Conservation (phyloP, 306 rosid species). For the Medicago truncatula region DNA sequence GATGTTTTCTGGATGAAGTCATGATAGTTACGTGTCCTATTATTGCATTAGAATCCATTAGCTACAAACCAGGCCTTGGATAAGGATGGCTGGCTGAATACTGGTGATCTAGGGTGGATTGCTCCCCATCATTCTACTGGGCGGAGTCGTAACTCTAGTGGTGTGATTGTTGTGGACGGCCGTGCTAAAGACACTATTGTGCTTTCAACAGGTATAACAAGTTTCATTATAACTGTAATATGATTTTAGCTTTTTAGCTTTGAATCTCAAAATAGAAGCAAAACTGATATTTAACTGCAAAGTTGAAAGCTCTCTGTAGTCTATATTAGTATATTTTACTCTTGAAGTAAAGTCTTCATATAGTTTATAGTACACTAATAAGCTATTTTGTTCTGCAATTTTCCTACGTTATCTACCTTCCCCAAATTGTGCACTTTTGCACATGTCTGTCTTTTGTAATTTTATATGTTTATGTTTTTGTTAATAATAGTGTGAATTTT, state of each 20-base stretch:
- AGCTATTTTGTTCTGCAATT: background rate
- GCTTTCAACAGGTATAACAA: slow-evolving; percentile 72
- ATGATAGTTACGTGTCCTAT: slow-evolving; percentile 33
- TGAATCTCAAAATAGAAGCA: slow-evolving; percentile 24
- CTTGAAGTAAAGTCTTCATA: slow-evolving; percentile 12
- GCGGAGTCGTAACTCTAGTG: slow-evolving; percentile 71
- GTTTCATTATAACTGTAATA: slow-evolving; percentile 10
- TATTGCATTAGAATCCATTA: slow-evolving; percentile 62
- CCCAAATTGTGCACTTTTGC: background rate
- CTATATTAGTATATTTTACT: slow-evolving; percentile 5
- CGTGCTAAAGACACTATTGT: slow-evolving; percentile 95
- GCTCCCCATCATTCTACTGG: slow-evolving; percentile 81
- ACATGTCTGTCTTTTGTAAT: too few relatives aligned
- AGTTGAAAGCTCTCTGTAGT: background rate
- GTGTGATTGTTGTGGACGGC: slow-evolving; percentile 79
- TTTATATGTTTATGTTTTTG: too few relatives aligned
- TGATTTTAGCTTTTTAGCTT: background rate
- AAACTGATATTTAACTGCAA: slow-evolving; percentile 7
- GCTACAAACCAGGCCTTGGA: slow-evolving; percentile 76
- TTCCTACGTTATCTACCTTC: slow-evolving; percentile 5
- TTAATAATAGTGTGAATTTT: too few relatives aligned
- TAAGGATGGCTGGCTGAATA: slow-evolving; percentile 79
- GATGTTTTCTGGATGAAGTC: slow-evolving; percentile 19
- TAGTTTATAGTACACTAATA: background rate
- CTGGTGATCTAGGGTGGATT: slow-evolving; percentile 95